Percentiles rank a stretch among this genome's conserved stretches.
phyloP scores from a whole-genome alignment of 768 basidiomycete species.

The Chalciporus chontae region DNA sequence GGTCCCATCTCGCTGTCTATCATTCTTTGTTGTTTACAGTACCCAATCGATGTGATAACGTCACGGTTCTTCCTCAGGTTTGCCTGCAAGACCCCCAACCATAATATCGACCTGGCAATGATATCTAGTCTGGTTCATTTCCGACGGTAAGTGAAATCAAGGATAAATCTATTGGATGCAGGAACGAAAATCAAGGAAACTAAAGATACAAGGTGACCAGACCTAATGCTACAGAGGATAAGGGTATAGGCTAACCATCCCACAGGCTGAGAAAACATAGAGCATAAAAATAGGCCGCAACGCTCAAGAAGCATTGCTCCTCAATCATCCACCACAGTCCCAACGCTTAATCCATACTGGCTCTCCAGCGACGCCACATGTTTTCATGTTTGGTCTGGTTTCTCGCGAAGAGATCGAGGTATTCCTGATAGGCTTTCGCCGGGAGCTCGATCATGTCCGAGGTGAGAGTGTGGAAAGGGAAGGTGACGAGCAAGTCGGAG shows the following conservation, averaged over 20 bases:
- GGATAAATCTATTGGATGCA: constrained; percentile 16
- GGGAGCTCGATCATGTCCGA: constrained; percentile 66
- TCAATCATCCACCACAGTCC: neutral
- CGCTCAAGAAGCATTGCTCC: neutral
- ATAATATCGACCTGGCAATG: neutral
- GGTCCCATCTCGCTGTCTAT: constrained; percentile 9
- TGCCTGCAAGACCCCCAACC: no score
- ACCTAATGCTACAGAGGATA: constrained; percentile 22
- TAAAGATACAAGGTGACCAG: constrained; percentile 16
- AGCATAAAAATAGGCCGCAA: neutral
- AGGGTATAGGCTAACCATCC: constrained; percentile 6
- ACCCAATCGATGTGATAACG: neutral
- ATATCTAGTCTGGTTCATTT: neutral
- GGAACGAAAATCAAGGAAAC: constrained; percentile 4
- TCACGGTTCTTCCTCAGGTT: no score
- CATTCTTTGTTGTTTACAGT: constrained; percentile 4
- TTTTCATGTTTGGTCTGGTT: constrained; percentile 55
- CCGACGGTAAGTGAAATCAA: neutral
- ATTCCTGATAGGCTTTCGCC: constrained; percentile 55
- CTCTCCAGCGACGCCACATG: constrained; percentile 52
- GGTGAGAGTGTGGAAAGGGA: constrained; percentile 34
- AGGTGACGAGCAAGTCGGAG: constrained; percentile 56
- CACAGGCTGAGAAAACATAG: neutral
- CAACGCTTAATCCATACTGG: constrained; percentile 19
- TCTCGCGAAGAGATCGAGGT: constrained; percentile 48